Conservation (phyloP, 768 basidiomycete genomes). For the Pisolithus microcarpus region DNA sequence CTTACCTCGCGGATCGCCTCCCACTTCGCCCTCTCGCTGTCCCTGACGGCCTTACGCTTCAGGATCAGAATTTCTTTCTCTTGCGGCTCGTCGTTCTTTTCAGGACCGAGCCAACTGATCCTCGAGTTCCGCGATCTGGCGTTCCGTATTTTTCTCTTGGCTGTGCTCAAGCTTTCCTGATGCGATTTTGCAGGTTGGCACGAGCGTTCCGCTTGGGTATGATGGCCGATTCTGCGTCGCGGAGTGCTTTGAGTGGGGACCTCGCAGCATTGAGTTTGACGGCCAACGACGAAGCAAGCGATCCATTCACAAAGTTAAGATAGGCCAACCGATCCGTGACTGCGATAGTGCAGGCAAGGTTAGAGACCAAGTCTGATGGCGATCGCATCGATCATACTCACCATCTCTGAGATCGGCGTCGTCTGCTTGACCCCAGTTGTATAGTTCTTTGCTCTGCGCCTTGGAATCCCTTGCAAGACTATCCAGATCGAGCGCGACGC, state of each 20-base stretch:
- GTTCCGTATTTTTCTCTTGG: slow-evolving; percentile 56
- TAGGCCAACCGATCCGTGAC: slow-evolving; percentile 80
- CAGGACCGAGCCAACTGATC: slow-evolving; percentile 60
- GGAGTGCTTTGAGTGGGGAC: slow-evolving; percentile 59
- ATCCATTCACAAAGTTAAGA: slow-evolving; percentile 70
- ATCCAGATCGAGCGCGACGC: slow-evolving; percentile 70
- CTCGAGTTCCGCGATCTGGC: slow-evolving; percentile 61
- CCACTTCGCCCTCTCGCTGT: slow-evolving; percentile 76
- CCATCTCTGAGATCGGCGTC: slow-evolving; percentile 71
- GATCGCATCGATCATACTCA: slow-evolving; percentile 21
- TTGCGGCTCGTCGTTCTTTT: slow-evolving; percentile 52
- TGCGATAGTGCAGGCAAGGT: slow-evolving; percentile 18
- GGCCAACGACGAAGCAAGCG: slow-evolving; percentile 55
- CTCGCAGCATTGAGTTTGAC: slow-evolving; percentile 58
- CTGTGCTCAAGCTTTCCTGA: slow-evolving; percentile 61
- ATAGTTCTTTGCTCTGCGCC: slow-evolving; percentile 76
- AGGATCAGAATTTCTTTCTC: slow-evolving; percentile 68
- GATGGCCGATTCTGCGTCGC: slow-evolving; percentile 60
- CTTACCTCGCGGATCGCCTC: slow-evolving; percentile 72
- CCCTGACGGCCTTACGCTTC: slow-evolving; percentile 67
- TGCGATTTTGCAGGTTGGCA: slow-evolving; percentile 49
- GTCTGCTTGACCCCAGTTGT: slow-evolving; percentile 75
- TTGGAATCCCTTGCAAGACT: slow-evolving; percentile 58
- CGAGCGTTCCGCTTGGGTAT: slow-evolving; percentile 58
- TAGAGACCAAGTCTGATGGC: not conserved